A percentile compares a stretch with the other conserved stretches of the same genome.
Conservation (phyloP, 805 yeast species). For the Monosporozyma servazzii region DNA sequence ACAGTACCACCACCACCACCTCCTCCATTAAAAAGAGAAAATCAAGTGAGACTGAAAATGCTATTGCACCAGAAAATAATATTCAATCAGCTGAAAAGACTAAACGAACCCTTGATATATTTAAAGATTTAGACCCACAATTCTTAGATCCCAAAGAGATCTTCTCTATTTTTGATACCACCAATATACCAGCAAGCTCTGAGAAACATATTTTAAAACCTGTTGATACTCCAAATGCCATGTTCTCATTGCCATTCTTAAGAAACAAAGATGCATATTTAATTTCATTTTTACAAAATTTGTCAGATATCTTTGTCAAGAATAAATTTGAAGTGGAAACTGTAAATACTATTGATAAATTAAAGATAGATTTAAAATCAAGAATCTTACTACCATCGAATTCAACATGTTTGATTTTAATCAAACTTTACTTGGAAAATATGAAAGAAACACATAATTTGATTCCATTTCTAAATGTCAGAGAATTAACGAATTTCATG, state of each 20-base stretch:
- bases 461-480: slow-evolving; percentile 22
- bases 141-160: slow-evolving; percentile 19
- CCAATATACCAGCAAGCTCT: slow-evolving; percentile 4
- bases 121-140: slow-evolving; percentile 24
- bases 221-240: slow-evolving; percentile 18
- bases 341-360: background rate
- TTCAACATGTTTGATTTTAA: slow-evolving; percentile 11
- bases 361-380: slow-evolving; percentile 4
- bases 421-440: slow-evolving; percentile 14
- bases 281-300: slow-evolving; percentile 17
- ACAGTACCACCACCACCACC: background rate
- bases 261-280: slow-evolving; percentile 19
- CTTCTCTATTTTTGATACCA: slow-evolving; percentile 12
- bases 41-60: background rate
- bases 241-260: slow-evolving; percentile 16
- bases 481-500: slow-evolving; percentile 15
- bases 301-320: background rate
- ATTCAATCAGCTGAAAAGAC: background rate
- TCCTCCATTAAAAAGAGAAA: background rate
- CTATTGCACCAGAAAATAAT: background rate
- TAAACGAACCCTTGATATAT: slow-evolving; percentile 12
- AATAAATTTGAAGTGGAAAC: background rate
- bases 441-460: slow-evolving; percentile 16
- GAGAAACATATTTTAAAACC: slow-evolving; percentile 3
- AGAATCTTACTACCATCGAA: slow-evolving; percentile 15